Base-by-base conservation (phyloP, 371 early-diverging fungal genomes). In the Blakeslea trispora region DNA sequence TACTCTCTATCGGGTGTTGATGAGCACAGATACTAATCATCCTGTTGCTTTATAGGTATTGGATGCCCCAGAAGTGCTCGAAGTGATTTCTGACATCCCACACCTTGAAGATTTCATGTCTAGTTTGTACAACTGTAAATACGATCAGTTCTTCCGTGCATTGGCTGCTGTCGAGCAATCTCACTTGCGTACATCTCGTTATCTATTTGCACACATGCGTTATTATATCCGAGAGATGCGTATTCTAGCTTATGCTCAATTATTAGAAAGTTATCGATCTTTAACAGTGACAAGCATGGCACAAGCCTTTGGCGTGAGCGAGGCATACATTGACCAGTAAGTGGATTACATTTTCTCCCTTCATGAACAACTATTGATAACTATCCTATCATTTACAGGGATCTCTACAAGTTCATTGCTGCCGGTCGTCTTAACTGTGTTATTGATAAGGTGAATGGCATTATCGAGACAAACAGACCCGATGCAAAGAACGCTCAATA, bases 141-240 rank as follows among this genome's bases (percentile, higher is more conserved):
- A 99, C 68, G 81, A 86, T 28, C 86, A 89, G 70, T 95, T 97
- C 75, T 98, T 99, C 82, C 73, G 72, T 40, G 72, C 90, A 37
- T 50, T 63, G 67, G 79, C 87, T 42, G 75, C 79, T 39, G 57
- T 83, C 23, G 85, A 85, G 64, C 60, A 70, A 43, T 57, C 57
- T n/a, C 80, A 80, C 56, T 53, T 81, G 10, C 72, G 70, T 41
- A 75, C 72, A 18, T 83, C 72, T 48, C 78, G 90, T 58, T 90
- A 88, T 56, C 79, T 97, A 21, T 78, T 75, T 75, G 77, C 88
- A 21, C 99, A 99, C 64, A 86, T 86, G 75, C 86, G 88, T 7
- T 98, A 81, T 78, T 96, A 94, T 66, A 91, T 93, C 14, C 93
- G 96, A 42, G 99, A 99, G 71, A 97, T 99, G 98, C 92, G 97